These are phyloP conservation scores for Symbiotaphrina buchneri DNA, from an alignment of 495 filamentous ascomycete genomes.

Conservation along the genomic window DNA sequence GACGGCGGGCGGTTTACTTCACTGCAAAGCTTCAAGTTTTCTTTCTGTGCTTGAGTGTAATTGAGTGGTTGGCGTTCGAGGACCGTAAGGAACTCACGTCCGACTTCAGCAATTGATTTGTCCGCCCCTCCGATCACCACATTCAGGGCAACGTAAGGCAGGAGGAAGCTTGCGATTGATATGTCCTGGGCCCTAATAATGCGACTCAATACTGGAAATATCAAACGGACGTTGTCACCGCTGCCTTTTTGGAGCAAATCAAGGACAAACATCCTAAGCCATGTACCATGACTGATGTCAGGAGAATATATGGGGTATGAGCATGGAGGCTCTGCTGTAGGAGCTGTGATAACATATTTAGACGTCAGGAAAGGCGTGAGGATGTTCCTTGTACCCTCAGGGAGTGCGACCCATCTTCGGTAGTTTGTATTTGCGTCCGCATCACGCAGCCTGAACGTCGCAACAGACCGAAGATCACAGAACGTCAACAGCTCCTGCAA, in stretches of 20 bases:
- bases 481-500: conserved; percentile 81
- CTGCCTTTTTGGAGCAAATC: conserved; percentile 58
- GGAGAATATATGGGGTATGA: conserved; percentile 58
- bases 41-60: conserved; percentile 27
- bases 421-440: conserved; percentile 30
- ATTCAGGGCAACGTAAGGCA: conserved; percentile 70
- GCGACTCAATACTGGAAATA: conserved; percentile 62
- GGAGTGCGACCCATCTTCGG: conserved; percentile 51
- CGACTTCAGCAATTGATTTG: conserved; percentile 35
- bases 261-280: conserved; percentile 58
- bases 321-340: conserved; percentile 21
- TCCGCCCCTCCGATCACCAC: conserved; percentile 46
- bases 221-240: conserved; percentile 39
- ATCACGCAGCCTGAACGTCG: conserved; percentile 26
- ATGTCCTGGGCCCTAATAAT: conserved; percentile 67
- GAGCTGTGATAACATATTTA: conserved; percentile 46
- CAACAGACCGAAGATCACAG: conserved; percentile 38
- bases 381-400: conserved; percentile 50
- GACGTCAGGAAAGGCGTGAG: conserved; percentile 73
- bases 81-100: conserved; percentile 46
- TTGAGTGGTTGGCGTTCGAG: conserved; percentile 32
- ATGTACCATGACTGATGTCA: conserved; percentile 42
- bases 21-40: conserved; percentile 58
- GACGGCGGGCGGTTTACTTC: conserved; percentile 32
- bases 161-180: conserved; percentile 59